These are phyloP conservation scores for Sisymbrium altissimum DNA, from an alignment of 345 rosid species.

Conservation along the genomic window DNA sequence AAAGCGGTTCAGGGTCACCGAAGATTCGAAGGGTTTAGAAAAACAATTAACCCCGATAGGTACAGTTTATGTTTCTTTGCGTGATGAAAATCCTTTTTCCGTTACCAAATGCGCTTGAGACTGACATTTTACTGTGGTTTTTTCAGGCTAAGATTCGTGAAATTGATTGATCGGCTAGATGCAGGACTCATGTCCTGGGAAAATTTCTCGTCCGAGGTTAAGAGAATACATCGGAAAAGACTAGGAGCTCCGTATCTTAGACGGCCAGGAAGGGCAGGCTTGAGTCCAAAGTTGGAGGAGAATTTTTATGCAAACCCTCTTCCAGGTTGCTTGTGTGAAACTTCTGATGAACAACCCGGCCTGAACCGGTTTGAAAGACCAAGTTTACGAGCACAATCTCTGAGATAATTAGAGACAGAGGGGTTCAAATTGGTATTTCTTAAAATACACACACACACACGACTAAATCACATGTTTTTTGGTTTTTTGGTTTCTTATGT, in stretches of 20 bases:
- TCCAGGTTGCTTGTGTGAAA: conserved; percentile 68
- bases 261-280: conserved; percentile 33
- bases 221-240: conserved; percentile 46
- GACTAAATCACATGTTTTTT: neutral
- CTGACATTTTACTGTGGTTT: neutral
- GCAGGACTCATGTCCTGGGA: conserved; percentile 46
- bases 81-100: neutral
- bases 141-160: conserved; percentile 54
- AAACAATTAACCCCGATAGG: conserved; percentile 72
- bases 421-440: neutral
- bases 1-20: conserved; percentile 73
- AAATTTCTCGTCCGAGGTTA: conserved; percentile 42
- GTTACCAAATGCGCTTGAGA: neutral
- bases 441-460: neutral
- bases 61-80: conserved; percentile 21
- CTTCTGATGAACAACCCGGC: conserved; percentile 16
- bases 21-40: conserved; percentile 61
- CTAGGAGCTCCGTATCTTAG: conserved; percentile 53
- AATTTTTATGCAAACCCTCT: conserved; percentile 71
- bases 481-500: neutral
- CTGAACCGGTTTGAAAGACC: conserved; percentile 37
- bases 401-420: conserved; percentile 20
- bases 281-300: conserved; percentile 45
- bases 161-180: conserved; percentile 55
- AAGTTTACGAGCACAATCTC: conserved; percentile 29